Evolutionary conservation across 768 basidiomycete species (phyloP), one percentile per base, ranked within the genome.

Genomic region (Termitomyces sp.): DNA sequence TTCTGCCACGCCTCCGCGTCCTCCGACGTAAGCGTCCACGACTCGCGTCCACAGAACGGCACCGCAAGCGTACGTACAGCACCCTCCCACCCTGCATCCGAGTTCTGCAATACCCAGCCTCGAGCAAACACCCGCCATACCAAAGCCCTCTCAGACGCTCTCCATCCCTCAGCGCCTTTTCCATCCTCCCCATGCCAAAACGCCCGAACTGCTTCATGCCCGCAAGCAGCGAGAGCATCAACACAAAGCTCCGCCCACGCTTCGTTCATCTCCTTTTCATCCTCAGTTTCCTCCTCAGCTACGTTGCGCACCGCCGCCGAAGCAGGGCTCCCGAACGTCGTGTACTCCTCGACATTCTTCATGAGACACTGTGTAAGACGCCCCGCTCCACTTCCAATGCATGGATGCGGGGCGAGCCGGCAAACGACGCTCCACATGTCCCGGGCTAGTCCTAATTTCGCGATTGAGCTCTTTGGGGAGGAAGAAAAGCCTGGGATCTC

Each of bases 171-270:
- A 53, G 44, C 57, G 40, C 57, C 48, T 25, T 65, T 61, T 16
- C 59, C 59, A 27, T 60, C 57, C 46, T 59, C 65, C 17, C 63
- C 67, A 4, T 61, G 57, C 85, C 86, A 87, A 66, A 90, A 89
- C 29, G 67, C 73, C 51, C 74, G 70, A 58, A 86, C 59, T n/a
- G 73, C 69, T 7, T 78, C 73, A 3, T 68, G 61, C 48, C 83
- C 81, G 56, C 81, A 82, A 19, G 77, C 68, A 9, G 75, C 68
- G 31, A 82, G 58, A 7, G 79, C 75, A 51, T 87, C 85, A 10
- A 83, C 77, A 57, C 84, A 86, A 0, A 91, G 66, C 16, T 65
- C 70, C 2, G 82, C 78, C 90, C 90, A 92, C 38, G 80, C 74
- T 17, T 67, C 69, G 47, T 80, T 75, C 11, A 83, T 78, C 31